A percentile compares a stretch with the other conserved stretches of the same genome.
Evolutionary conservation across 192 early-diverging fungal species (phyloP).

Genomic region (Hyaloraphidium curvatum): DNA sequence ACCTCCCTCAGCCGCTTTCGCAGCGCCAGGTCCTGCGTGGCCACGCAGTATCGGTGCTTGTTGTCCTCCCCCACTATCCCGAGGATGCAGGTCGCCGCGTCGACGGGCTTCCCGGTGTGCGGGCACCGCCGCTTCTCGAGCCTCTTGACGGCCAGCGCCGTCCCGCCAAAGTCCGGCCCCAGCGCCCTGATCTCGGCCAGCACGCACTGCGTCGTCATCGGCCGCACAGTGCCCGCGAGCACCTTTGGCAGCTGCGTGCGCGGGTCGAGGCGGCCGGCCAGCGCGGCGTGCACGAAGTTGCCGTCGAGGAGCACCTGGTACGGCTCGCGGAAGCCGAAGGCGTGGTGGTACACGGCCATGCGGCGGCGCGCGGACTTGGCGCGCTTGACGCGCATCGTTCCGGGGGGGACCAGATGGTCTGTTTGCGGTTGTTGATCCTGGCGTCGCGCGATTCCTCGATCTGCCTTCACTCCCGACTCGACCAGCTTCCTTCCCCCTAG

Average conservation of each 20-base stretch:
- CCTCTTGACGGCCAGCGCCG: slow-evolving; percentile 33
- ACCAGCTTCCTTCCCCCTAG: too few relatives aligned
- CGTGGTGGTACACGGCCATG: slow-evolving; percentile 60
- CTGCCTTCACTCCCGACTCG: too few relatives aligned
- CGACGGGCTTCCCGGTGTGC: slow-evolving; percentile 39
- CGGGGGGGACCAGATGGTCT: too few relatives aligned
- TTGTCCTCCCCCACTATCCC: slow-evolving; percentile 58
- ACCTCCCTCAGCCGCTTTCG: slow-evolving; percentile 39
- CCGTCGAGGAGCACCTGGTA: slow-evolving; percentile 75
- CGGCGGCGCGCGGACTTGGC: slow-evolving; percentile 57
- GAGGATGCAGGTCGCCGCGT: slow-evolving; percentile 45
- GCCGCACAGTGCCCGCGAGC: slow-evolving; percentile 40
- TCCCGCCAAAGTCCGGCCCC: slow-evolving; percentile 34
- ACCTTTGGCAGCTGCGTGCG: slow-evolving; percentile 37
- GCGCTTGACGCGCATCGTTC: slow-evolving; percentile 62
- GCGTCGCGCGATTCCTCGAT: too few relatives aligned
- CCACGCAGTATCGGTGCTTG: slow-evolving; percentile 68
- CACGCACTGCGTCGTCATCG: slow-evolving; percentile 55
- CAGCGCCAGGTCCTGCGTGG: slow-evolving; percentile 52
- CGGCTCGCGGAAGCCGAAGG: slow-evolving; percentile 78
- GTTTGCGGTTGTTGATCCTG: too few relatives aligned
- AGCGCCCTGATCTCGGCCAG: slow-evolving; percentile 46
- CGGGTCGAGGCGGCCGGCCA: slow-evolving; percentile 40
- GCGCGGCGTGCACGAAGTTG: slow-evolving; percentile 53
- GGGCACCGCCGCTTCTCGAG: slow-evolving; percentile 68